Evolutionary conservation across 371 early-diverging fungal genomes (phyloP).

Genomic region (Mucor saturninus): DNA sequence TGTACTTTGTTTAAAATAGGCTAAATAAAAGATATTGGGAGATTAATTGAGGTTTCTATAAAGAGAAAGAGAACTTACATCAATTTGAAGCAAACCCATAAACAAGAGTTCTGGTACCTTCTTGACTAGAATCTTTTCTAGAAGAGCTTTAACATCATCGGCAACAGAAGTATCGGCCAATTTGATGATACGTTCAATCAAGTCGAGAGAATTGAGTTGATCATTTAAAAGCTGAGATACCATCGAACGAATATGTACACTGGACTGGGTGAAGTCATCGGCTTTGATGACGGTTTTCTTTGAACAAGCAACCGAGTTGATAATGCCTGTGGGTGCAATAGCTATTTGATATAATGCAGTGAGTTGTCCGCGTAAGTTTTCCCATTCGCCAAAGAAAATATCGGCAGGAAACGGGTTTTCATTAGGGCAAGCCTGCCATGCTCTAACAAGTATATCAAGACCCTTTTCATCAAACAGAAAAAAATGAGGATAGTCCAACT

Average conservation of each 20-base stretch:
- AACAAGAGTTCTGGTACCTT: conserved; percentile 79
- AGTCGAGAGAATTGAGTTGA: conserved; percentile 78
- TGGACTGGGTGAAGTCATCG: conserved; percentile 61
- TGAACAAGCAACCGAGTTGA: conserved; percentile 56
- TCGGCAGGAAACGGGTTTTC: conserved; percentile 67
- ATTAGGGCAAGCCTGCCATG: conserved; percentile 53
- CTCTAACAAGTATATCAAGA: conserved; percentile 66
- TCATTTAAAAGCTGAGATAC: conserved; percentile 58
- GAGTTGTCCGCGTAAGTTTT: conserved; percentile 72
- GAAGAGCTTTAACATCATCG: conserved; percentile 69
- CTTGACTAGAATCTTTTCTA: conserved; percentile 66
- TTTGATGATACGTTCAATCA: conserved; percentile 71
- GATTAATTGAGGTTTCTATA: background rate
- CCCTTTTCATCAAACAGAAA: conserved; percentile 66
- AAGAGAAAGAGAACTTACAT: conserved; percentile 31
- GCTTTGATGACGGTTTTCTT: conserved; percentile 54
- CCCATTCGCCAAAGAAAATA: conserved; percentile 80
- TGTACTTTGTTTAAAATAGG: conserved; percentile 66
- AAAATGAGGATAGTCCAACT: conserved; percentile 76
- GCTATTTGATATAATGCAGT: conserved; percentile 72
- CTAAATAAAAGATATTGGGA: conserved; percentile 25
- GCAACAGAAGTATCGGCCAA: conserved; percentile 66
- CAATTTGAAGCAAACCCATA: conserved; percentile 76
- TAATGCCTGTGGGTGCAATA: conserved; percentile 57
- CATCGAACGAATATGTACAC: conserved; percentile 49